Base-by-base conservation (phyloP, 768 basidiomycete genomes). In the Chiua virens region DNA sequence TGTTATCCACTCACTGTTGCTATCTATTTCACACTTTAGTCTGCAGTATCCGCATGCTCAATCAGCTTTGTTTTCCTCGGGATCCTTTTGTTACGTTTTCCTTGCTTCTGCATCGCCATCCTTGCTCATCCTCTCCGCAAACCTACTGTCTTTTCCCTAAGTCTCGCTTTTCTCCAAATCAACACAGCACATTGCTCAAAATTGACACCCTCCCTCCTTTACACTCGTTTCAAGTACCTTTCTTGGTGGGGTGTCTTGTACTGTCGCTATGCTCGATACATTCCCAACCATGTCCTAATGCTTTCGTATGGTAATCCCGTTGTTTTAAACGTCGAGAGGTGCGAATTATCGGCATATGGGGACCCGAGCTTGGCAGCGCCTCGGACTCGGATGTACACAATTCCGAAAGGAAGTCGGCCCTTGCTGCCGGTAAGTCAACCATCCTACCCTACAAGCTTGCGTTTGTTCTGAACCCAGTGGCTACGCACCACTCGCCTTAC, bases 251-350 rank as follows among this genome's bases (percentile, higher is more conserved):
- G 50, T 34, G 61, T 64, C 63, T 48, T 71, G 69, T 67, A 67
- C 58, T 66, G 61, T 69, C 59, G 52, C 54, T 52, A 67, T 69
- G 67, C 67, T 70, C 60, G 57, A 64, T 70, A 68, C 60, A 61
- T 59, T 59, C 56, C 57, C 60, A 46, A 3, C 68, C 64, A 68
- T 69, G 67, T 69, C 60, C 48, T 70, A 70, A 69, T 69, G 59
- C 56, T 59, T 68, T 67, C 62, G 46, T 70, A 70, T 71, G 65
- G 63, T 69, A 69, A 65, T 66, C 39, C 38, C 32, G 51, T 65
- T 58, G 61, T 66, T 66, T 45, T 57, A 67, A 64, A 15, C 41
- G 30, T 51, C 45, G 47, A 47, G 52, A 47, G 49, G 42, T 49
- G 55, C 43, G 40, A 25, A 35, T 23, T n/a, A 18, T 54, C 50